These are phyloP conservation scores for Filosporella fistucella DNA, from an alignment of 495 filamentous ascomycete genomes.

Conservation along the genomic window DNA sequence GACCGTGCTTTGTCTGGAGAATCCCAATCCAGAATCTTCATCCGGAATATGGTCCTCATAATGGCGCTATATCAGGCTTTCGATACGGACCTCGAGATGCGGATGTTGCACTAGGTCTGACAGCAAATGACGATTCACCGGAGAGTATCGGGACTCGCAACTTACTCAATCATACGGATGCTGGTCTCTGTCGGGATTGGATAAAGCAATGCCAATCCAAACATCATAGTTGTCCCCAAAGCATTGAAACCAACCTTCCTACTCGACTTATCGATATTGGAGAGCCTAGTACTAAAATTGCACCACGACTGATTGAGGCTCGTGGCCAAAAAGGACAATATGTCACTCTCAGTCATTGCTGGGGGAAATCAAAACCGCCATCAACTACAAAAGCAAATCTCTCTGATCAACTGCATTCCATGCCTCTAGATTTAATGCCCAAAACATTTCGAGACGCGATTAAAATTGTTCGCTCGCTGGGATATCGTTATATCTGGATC, in stretches of 20 bases:
- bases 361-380: neutral
- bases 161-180: too few relatives aligned
- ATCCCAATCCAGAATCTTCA: too few relatives aligned
- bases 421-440: slow-evolving; percentile 6
- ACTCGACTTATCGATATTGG: neutral
- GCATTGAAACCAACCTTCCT: neutral
- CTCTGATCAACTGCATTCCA: neutral
- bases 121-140: too few relatives aligned
- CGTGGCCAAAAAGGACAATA: slow-evolving; percentile 8
- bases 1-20: too few relatives aligned
- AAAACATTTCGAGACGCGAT: slow-evolving; percentile 22
- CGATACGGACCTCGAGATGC: too few relatives aligned
- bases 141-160: too few relatives aligned
- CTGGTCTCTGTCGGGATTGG: too few relatives aligned
- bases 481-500: slow-evolving; percentile 25
- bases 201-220: too few relatives aligned
- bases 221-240: neutral
- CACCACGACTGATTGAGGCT: neutral
- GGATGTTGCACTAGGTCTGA: too few relatives aligned
- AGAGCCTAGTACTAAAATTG: neutral
- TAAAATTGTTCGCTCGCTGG: slow-evolving; percentile 10
- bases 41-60: too few relatives aligned
- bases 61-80: too few relatives aligned
- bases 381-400: slow-evolving; percentile 4
- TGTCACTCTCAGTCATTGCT: slow-evolving; percentile 17